These are phyloP conservation scores for Brassica juncea DNA, from an alignment of 345 rosid species.

Conservation along the genomic window DNA sequence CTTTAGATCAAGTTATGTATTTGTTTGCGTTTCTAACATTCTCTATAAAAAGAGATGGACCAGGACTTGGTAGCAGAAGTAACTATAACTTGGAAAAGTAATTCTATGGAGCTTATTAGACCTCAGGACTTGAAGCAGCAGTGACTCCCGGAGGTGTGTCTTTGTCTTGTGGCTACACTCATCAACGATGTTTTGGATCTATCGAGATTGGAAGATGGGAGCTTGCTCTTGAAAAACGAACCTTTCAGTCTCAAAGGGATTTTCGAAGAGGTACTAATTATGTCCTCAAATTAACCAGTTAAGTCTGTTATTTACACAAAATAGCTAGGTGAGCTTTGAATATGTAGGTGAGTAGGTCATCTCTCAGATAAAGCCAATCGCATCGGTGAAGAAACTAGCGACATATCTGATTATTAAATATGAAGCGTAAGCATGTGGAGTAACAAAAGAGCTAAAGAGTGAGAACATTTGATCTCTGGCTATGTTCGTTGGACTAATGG, in stretches of 20 bases:
- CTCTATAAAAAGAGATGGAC: conserved; percentile 33
- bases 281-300: neutral
- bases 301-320: neutral
- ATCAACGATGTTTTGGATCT: conserved; percentile 90
- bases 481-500: conserved; percentile 93
- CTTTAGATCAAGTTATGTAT: neutral
- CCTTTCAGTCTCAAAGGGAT: conserved; percentile 65
- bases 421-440: neutral
- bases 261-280: conserved; percentile 62
- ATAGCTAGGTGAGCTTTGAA: neutral
- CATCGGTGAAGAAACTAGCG: conserved; percentile 73
- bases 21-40: conserved; percentile 53
- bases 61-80: no score
- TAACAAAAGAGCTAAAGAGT: neutral
- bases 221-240: conserved; percentile 64
- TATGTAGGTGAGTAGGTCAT: conserved; percentile 50
- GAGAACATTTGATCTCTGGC: neutral
- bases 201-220: conserved; percentile 92
- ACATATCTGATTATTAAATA: conserved; percentile 44
- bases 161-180: conserved; percentile 67
- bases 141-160: no score
- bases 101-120: no score
- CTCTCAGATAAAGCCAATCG: conserved; percentile 73
- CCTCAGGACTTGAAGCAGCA: no score
- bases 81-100: no score